Evolutionary conservation across 176 grass and related monocot genomes (phyloP).

Genomic region (Hsuehochloa calcarea): DNA sequence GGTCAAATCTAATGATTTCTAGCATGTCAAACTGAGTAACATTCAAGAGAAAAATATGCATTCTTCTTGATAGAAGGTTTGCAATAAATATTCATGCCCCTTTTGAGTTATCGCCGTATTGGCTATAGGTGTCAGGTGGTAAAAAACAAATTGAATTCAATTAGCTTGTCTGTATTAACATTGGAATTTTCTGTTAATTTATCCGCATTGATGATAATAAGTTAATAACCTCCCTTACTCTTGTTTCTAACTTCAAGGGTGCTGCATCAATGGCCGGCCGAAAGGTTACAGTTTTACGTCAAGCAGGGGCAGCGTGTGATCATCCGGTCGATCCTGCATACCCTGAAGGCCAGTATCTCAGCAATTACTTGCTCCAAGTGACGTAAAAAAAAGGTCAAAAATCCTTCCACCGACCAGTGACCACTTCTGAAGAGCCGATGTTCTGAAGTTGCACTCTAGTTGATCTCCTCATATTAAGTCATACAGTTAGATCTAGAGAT

Average conservation of each 20-base stretch:
- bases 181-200: background rate
- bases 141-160: background rate
- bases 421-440: background rate
- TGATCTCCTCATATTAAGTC: background rate
- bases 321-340: conserved; percentile 82
- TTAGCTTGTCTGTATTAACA: background rate
- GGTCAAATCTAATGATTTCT: background rate
- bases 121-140: background rate
- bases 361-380: conserved; percentile 80
- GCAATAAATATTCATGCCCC: background rate
- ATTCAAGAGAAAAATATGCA: background rate
- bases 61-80: background rate
- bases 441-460: background rate
- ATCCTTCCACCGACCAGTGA: background rate
- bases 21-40: conserved; percentile 1
- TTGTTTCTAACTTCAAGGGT: conserved; percentile 54
- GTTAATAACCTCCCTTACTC: background rate
- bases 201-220: background rate
- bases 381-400: conserved; percentile 34
- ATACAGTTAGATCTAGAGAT: conserved; percentile 9
- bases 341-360: conserved; percentile 81
- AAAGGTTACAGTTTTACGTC: conserved; percentile 84
- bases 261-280: conserved; percentile 66
- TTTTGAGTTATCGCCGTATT: background rate
- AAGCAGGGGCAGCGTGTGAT: conserved; percentile 83